A percentile compares a stretch with the other conserved stretches of the same genome.
Conservation (phyloP, 2,329 filamentous ascomycete species). For the Fusarium oligoseptatum region DNA sequence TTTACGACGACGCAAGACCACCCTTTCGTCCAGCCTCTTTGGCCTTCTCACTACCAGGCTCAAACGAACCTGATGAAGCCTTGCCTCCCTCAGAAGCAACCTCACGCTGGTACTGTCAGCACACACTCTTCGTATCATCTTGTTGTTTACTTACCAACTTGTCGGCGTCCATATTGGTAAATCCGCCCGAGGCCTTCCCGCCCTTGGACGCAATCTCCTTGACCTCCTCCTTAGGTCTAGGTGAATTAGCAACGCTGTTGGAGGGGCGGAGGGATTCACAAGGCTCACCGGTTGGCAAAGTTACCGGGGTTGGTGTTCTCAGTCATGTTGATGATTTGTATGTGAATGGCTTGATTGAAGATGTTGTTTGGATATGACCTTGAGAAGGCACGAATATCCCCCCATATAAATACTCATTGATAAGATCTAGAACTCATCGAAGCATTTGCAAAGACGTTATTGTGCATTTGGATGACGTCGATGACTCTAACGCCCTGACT, state of each 20-base stretch:
- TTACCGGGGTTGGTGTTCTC: constrained; percentile 47
- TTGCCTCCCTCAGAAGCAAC: constrained; percentile 69
- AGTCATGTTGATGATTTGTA: constrained; percentile 28
- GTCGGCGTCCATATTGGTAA: constrained; percentile 57
- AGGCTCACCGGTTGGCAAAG: constrained; percentile 45
- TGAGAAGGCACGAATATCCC: fast-evolving
- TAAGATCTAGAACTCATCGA: fast-evolving
- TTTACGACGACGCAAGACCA: constrained; percentile 48
- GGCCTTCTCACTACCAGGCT: constrained; percentile 65
- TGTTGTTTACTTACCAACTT: constrained; percentile 53
- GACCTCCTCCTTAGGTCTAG: constrained; percentile 60
- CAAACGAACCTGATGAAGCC: constrained; percentile 66
- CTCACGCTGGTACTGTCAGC: constrained; percentile 52
- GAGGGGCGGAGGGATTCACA: too few relatives aligned
- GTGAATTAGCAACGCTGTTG: not conserved
- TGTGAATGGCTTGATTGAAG: not conserved
- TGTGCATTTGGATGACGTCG: constrained; percentile 11
- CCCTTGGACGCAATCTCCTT: constrained; percentile 58
- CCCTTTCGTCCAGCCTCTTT: constrained; percentile 68
- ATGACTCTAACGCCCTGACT: not conserved
- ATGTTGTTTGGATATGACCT: not conserved
- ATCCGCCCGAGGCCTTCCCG: constrained; percentile 55
- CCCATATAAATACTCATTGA: not conserved
- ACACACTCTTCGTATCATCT: constrained; percentile 31
- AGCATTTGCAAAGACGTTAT: not conserved